Conservation (phyloP, 768 basidiomycete species). For the Favolaschia claudopus region DNA sequence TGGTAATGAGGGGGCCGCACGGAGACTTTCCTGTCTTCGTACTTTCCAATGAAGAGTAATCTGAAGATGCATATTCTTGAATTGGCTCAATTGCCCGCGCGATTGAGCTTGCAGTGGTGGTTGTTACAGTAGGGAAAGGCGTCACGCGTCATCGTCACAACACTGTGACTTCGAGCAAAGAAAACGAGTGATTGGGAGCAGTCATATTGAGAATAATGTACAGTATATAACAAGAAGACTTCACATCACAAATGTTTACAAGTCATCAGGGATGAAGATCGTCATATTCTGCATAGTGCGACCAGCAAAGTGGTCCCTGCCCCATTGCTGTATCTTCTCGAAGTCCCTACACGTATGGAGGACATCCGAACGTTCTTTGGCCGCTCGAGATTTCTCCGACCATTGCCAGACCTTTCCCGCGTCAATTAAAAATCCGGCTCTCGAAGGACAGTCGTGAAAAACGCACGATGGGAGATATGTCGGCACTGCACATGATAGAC, state of each 20-base stretch:
- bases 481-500: constrained; percentile 32
- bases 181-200: neutral
- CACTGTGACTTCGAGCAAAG: neutral
- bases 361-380: constrained; percentile 30
- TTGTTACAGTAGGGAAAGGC: neutral
- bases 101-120: too few relatives aligned
- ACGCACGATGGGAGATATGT: constrained; percentile 31
- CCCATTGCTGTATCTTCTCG: constrained; percentile 25
- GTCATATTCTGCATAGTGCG: constrained; percentile 30
- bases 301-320: constrained; percentile 20
- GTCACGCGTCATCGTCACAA: too few relatives aligned
- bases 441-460: neutral
- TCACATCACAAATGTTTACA: neutral
- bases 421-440: neutral
- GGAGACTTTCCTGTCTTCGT: constrained; percentile 21
- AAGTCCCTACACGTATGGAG: constrained; percentile 33
- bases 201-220: too few relatives aligned
- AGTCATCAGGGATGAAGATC: constrained; percentile 31
- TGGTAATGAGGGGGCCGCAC: constrained; percentile 9
- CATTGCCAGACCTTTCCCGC: constrained; percentile 36
- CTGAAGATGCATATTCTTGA: neutral
- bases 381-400: constrained; percentile 28
- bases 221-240: neutral
- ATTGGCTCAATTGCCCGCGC: too few relatives aligned
- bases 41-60: neutral